These are phyloP conservation scores for Ampelocalamus luodianensis DNA, from an alignment of 176 grass and related monocot genomes.

Conservation along the genomic window DNA sequence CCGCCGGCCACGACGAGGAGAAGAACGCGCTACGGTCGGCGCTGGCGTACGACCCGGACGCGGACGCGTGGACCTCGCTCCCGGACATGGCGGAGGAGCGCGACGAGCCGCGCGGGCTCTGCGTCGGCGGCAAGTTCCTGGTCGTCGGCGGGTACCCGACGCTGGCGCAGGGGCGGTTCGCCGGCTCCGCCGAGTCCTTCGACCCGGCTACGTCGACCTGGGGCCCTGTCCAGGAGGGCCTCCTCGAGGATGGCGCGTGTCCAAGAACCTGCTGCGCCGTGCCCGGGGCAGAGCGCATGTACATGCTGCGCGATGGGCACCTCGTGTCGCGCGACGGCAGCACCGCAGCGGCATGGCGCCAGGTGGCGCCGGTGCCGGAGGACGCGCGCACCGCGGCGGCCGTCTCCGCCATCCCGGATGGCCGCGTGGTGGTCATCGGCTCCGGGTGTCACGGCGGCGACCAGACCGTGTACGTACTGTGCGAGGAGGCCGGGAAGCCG, in stretches of 20 bases:
- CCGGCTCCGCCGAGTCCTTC: conserved; percentile 61
- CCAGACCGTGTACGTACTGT: conserved; percentile 56
- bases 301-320: conserved; percentile 66
- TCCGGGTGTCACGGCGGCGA: conserved; percentile 59
- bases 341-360: conserved; percentile 39
- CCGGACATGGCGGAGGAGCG: conserved; percentile 80
- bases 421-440: conserved; percentile 63
- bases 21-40: conserved; percentile 91
- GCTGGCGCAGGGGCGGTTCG: conserved; percentile 72
- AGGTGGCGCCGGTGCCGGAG: conserved; percentile 61
- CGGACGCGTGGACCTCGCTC: conserved; percentile 60
- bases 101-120: conserved; percentile 81
- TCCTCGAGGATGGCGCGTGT: conserved; percentile 55
- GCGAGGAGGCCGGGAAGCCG: conserved; percentile 45
- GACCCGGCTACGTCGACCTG: conserved; percentile 54
- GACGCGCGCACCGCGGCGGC: conserved; percentile 51
- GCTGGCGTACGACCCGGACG: conserved; percentile 64
- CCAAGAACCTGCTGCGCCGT: conserved; percentile 62
- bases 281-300: conserved; percentile 40
- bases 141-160: conserved; percentile 86
- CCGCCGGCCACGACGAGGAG: conserved; percentile 90
- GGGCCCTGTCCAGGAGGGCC: conserved; percentile 31
- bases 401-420: conserved; percentile 41
- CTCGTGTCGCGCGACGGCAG: conserved; percentile 53
- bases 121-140: conserved; percentile 58